Evolutionary conservation across 2,329 filamentous ascomycete genomes (phyloP), one percentile per base, ranked within the genome.

Genomic region (Hymenoscyphus repandus): DNA sequence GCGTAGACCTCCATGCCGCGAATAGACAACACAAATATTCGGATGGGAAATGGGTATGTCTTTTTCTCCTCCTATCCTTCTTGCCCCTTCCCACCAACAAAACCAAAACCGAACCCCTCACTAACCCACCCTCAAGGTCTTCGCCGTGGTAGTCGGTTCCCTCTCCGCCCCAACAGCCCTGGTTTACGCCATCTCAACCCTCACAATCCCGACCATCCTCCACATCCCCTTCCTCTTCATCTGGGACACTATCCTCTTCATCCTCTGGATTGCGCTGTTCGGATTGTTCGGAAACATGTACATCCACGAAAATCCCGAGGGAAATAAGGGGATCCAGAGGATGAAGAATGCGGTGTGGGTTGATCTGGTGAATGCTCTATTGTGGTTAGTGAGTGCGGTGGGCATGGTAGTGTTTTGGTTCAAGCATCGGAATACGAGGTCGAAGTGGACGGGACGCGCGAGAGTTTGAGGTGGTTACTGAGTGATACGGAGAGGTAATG

Each of bases 301-400:
- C 73, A 86, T 95, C 64, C 69, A 79, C 48, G 83, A 83, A 62
- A 68, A 89, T 52, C 67, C 83, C 0, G 74, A 86, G 65, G 83
- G 82, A 12, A 77, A 88, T 64, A 61, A 62, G 37, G 82, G 77
- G 45, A 77, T 92, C 51, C 71, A 74, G 58, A 78, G 88, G 50
- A 95, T 96, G 90, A 90, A 90, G 72, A 83, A 85, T 64, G 88
- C 89, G 5, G 88, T 93, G 13, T 95, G 88, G 87, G 76, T 95
- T 41, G 86, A 92, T 67, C 68, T 95, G 45, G 73, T 79, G 42
- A 88, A 85, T 66, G 78, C 89, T 67, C 65, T 89, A 12, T 74
- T 96, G 45, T 96, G 90, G 90, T 70, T 90, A 45, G 68, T 84
- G 42, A 83, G 80, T 2, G 76, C 79, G 3, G 52, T 78, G 11